phyloP scores from a whole-genome alignment of 225 moss, liverwort and hornwort species.

The Sphagnum tenellum region DNA sequence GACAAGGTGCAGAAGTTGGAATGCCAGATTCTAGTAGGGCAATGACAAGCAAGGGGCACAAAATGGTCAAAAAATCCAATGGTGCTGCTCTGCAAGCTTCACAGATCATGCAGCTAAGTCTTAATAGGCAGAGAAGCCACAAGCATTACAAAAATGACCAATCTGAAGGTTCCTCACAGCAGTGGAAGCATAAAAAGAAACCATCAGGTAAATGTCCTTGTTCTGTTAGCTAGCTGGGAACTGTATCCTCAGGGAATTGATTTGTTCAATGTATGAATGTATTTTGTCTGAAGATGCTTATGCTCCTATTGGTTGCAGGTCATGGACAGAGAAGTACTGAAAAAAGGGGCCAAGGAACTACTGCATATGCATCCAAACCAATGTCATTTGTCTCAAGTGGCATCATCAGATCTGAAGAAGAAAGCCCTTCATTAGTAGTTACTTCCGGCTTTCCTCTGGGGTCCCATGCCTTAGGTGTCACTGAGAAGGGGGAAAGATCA shows the following conservation, averaged over 20 bases:
- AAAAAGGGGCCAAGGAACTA: slow-evolving; percentile 20
- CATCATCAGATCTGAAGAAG: slow-evolving; percentile 42
- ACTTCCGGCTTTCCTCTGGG: slow-evolving; percentile 9
- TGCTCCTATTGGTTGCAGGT: neutral
- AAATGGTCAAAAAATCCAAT: slow-evolving; percentile 51
- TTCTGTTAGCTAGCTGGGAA: no score
- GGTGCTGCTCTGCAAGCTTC: slow-evolving; percentile 53
- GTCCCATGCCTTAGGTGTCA: slow-evolving; percentile 12
- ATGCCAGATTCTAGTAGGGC: slow-evolving; percentile 15
- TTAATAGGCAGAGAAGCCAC: slow-evolving; percentile 18
- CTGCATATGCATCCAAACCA: slow-evolving; percentile 57
- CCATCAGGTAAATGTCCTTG: slow-evolving; percentile 12
- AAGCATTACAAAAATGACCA: slow-evolving; percentile 17
- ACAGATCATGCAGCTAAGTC: slow-evolving; percentile 29
- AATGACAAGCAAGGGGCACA: slow-evolving; percentile 49
- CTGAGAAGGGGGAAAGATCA: slow-evolving; percentile 30
- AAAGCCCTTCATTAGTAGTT: slow-evolving; percentile 16
- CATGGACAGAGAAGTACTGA: slow-evolving; percentile 1
- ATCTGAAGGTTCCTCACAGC: slow-evolving; percentile 9
- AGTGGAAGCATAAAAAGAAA: slow-evolving; percentile 22
- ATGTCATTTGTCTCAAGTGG: slow-evolving; percentile 70
- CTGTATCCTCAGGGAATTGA: no score
- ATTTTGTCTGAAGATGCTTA: no score
- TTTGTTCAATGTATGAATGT: no score
- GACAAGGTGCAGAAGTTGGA: slow-evolving; percentile 15